Percentiles rank a stretch among this genome's conserved stretches.
phyloP scores from a whole-genome alignment of 2,329 filamentous ascomycete species.

The Balansia obtecta region DNA sequence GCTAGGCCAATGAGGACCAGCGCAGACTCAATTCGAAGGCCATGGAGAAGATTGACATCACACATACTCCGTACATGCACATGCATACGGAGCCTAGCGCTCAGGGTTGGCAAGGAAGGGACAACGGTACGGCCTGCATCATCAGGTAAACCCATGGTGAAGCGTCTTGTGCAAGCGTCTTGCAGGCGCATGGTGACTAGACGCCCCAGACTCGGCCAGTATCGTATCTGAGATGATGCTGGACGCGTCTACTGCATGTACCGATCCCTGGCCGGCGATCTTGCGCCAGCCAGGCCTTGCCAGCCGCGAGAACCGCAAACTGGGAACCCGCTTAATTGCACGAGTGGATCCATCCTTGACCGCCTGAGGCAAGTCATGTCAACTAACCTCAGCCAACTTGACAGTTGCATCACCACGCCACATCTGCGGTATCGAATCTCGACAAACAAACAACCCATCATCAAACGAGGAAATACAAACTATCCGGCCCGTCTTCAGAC shows the following conservation, averaged over 20 bases:
- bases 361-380: neutral
- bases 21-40: too few species aligned
- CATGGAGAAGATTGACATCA: too few species aligned
- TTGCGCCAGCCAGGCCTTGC: neutral
- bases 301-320: neutral
- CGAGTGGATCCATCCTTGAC: neutral
- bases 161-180: too few species aligned
- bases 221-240: neutral
- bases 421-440: neutral
- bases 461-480: neutral
- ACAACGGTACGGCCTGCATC: too few species aligned
- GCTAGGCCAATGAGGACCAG: too few species aligned
- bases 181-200: too few species aligned
- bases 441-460: neutral
- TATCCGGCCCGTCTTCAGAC: neutral
- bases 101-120: too few species aligned
- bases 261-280: neutral
- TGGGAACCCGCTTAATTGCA: slow-evolving; percentile 5
- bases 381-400: neutral
- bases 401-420: neutral
- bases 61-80: too few species aligned
- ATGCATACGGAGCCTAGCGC: too few species aligned
- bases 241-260: neutral
- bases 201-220: too few species aligned
- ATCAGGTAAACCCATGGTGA: too few species aligned